phyloP scores from a whole-genome alignment of 1,139 yeast genomes.

The Entelexis sorbosivorans region DNA sequence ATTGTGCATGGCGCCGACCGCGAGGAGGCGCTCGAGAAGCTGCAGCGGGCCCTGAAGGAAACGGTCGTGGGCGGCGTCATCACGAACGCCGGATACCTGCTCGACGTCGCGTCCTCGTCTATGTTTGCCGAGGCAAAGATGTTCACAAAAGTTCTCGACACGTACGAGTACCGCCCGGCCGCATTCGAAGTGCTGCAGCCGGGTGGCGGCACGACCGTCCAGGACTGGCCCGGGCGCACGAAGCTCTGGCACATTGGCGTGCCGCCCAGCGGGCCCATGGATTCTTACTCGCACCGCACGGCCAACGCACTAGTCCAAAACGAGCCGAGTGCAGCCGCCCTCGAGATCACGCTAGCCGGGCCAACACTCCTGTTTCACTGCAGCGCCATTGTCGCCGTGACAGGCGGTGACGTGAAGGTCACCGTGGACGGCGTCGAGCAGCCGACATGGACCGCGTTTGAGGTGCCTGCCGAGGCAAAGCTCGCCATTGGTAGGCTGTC shows the following conservation, averaged over 20 bases:
- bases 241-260: constrained; percentile 88
- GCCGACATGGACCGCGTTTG: constrained; percentile 60
- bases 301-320: constrained; percentile 90
- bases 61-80: constrained; percentile 81
- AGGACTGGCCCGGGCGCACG: constrained; percentile 88
- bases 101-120: constrained; percentile 69
- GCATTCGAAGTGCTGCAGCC: constrained; percentile 79
- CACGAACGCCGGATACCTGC: constrained; percentile 79
- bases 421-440: constrained; percentile 52
- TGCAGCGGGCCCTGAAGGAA: constrained; percentile 72
- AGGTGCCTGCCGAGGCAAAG: constrained; percentile 60
- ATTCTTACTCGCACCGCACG: constrained; percentile 73
- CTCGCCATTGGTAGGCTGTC: constrained; percentile 69
- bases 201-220: constrained; percentile 91
- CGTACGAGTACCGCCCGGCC: constrained; percentile 66
- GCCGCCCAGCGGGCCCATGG: constrained; percentile 99
- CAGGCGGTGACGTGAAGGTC: constrained; percentile 71
- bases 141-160: constrained; percentile 76
- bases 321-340: constrained; percentile 66
- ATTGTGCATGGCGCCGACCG: constrained; percentile 89
- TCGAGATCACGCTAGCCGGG: constrained; percentile 80
- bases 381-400: constrained; percentile 62
- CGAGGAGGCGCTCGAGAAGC: constrained; percentile 63
- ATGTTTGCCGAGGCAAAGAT: constrained; percentile 79
- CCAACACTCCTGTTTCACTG: constrained; percentile 78